Evolutionary conservation across 768 basidiomycete species (phyloP).

Genomic region (Suillus americanus): DNA sequence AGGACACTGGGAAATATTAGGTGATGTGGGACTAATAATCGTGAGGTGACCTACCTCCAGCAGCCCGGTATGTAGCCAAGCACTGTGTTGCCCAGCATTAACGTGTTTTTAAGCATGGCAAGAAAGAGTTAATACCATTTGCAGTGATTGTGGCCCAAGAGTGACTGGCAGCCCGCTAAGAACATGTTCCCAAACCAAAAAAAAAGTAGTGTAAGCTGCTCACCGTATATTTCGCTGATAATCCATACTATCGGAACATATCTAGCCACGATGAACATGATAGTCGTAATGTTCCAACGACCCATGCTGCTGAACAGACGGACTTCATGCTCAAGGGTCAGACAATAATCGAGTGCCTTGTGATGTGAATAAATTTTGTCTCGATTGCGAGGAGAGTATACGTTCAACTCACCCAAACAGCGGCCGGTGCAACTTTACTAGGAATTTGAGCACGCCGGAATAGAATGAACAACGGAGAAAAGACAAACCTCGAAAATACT

Average conservation of each 20-base stretch:
- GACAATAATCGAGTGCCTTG: constrained; percentile 9
- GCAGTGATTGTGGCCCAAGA: background rate
- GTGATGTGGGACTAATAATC: background rate
- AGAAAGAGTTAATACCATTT: background rate
- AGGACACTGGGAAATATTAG: background rate
- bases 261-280: constrained; percentile 11
- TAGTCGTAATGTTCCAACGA: constrained; percentile 6
- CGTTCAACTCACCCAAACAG: constrained; percentile 6
- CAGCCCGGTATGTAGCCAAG: constrained; percentile 8
- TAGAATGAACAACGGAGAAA: no score
- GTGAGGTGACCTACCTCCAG: constrained; percentile 6
- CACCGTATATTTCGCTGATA: constrained; percentile 9
- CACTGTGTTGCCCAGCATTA: constrained; percentile 1
- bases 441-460: background rate
- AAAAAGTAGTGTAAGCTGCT: background rate
- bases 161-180: background rate
- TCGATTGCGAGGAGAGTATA: background rate
- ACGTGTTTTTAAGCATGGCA: no score
- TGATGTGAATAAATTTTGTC: background rate
- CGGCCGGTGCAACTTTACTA: constrained; percentile 7
- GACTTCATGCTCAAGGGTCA: constrained; percentile 12
- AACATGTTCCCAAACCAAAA: no score
- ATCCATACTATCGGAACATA: constrained; percentile 11
- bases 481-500: no score
- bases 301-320: constrained; percentile 5